Evolutionary conservation across 1,284 basidiomycete species (phyloP).

Genomic region (Schizophyllum commune): DNA sequence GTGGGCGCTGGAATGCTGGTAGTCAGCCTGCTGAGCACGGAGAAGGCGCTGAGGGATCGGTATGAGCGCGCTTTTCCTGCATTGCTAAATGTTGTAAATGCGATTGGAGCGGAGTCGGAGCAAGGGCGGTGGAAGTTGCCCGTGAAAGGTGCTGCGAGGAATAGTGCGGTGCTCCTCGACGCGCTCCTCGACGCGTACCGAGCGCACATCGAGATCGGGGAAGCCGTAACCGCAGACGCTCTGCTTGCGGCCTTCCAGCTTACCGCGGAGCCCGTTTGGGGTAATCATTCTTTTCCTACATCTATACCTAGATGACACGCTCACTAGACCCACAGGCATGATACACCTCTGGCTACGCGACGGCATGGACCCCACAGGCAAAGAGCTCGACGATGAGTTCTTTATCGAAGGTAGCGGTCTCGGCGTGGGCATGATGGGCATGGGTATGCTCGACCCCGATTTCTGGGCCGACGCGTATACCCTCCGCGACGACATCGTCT

Average conservation of each 20-base stretch:
- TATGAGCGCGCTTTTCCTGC: slow-evolving; percentile 53
- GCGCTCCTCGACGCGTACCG: slow-evolving; percentile 48
- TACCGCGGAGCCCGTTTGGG: slow-evolving; percentile 68
- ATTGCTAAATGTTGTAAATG: slow-evolving; percentile 38
- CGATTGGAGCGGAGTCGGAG: slow-evolving; percentile 5
- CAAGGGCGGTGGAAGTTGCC: slow-evolving; percentile 28
- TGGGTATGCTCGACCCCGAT: slow-evolving; percentile 55
- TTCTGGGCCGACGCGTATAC: slow-evolving; percentile 76
- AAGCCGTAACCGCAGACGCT: slow-evolving; percentile 40
- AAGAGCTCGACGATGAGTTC: slow-evolving; percentile 66
- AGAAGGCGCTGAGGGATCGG: slow-evolving; percentile 46
- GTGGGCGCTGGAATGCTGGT: slow-evolving; percentile 31
- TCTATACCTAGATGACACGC: neutral
- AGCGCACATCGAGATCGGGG: slow-evolving; percentile 48
- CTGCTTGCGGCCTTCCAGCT: slow-evolving; percentile 56
- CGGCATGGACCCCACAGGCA: slow-evolving; percentile 43
- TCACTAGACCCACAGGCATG: slow-evolving; percentile 25
- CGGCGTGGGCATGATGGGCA: slow-evolving; percentile 36
- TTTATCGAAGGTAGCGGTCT: slow-evolving; percentile 70
- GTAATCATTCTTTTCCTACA: neutral
- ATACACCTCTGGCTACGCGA: slow-evolving; percentile 65
- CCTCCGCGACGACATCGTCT: slow-evolving; percentile 29
- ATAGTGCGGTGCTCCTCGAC: slow-evolving; percentile 54
- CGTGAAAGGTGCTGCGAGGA: slow-evolving; percentile 38
- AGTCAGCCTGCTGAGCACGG: slow-evolving; percentile 61